A percentile compares a stretch with the other conserved stretches of the same genome.
phyloP scores from a whole-genome alignment of 1,284 basidiomycete species.

The Cystobasidium slooffiae region DNA sequence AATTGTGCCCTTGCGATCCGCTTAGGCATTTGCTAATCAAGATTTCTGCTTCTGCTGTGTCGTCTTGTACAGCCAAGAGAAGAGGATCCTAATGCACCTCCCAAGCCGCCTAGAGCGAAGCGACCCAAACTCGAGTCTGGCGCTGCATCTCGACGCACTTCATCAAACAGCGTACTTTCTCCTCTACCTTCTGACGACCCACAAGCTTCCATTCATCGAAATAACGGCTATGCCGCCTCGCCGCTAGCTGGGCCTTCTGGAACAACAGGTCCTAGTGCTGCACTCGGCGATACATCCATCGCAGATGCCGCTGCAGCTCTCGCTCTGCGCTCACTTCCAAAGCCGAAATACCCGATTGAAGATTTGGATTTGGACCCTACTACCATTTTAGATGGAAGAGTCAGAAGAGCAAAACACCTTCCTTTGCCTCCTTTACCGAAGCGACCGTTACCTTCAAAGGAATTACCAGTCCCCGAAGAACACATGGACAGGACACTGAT shows the following conservation, averaged over 20 bases:
- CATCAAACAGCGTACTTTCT: slow-evolving; percentile 10
- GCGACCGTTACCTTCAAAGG: slow-evolving; percentile 66
- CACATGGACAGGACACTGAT: slow-evolving; percentile 83
- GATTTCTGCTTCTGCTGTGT: neutral
- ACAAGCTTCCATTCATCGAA: neutral
- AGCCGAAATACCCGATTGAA: slow-evolving; percentile 68
- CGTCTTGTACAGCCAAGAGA: slow-evolving; percentile 13
- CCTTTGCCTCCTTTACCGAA: slow-evolving; percentile 62
- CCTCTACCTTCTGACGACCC: slow-evolving; percentile 13
- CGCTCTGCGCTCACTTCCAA: slow-evolving; percentile 56
- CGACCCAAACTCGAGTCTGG: slow-evolving; percentile 78
- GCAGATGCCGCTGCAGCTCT: slow-evolving; percentile 56
- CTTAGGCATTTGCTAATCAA: neutral
- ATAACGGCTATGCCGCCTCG: slow-evolving; percentile 8
- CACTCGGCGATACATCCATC: neutral
- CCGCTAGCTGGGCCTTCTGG: neutral
- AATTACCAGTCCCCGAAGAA: slow-evolving; percentile 69
- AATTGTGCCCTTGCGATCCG: neutral
- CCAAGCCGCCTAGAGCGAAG: slow-evolving; percentile 61
- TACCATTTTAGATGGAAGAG: slow-evolving; percentile 53
- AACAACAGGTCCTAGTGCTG: too few species aligned
- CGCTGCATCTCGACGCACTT: slow-evolving; percentile 58
- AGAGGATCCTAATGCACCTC: slow-evolving; percentile 52
- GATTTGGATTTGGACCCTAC: slow-evolving; percentile 59
- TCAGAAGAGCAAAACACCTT: slow-evolving; percentile 74